Base-by-base conservation (phyloP, 2,329 filamentous ascomycete species). In the Paecilomyces fulvus region DNA sequence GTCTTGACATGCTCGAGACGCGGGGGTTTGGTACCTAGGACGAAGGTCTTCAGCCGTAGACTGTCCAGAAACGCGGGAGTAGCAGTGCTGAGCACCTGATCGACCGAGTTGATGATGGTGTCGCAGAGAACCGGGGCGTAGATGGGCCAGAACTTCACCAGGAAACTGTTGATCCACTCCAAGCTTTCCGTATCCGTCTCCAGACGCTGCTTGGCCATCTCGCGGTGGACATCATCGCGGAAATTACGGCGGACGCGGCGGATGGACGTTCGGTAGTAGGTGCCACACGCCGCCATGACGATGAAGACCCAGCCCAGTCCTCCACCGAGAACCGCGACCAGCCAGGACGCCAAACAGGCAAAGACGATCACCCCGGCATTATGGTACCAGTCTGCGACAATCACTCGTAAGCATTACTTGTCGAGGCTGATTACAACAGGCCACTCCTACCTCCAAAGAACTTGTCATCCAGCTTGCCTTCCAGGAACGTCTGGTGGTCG, bases 131-230 rank as follows among this genome's bases (percentile, higher is more conserved):
- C 90, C 1, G 94, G 94, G 55, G 94, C 90, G 71, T 96, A 97
- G 67, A 99, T 99, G 60, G 94, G 94, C 94, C 94, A 99, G 77
- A 99, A 99, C 72, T 99, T 99, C 75, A 95, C 85, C 65, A 99
- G 72, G 77, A 99, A 99, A 65, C 90, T 95, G 79, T 99, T 99
- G 73, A 99, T 97, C 94, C 94, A 99, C 73, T 99, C 94, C 52
- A 99, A 79, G 56, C 89, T 94, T 75, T 99, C 94, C 25, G 85
- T 85, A 64, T 99, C 94, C 8, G 86, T 94, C 65, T 97, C 94
- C 55, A 99, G 79, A 66, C 83, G 89, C 73, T 87, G 87, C 73
- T 96, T 89, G 11, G 88, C 86, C 80, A 96, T 81, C 72, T 96
- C 92, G 55, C 94, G 87, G 58, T 87, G 87, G 63, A 99, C 83